Evolutionary conservation across 495 filamentous ascomycete genomes (phyloP), one percentile per base, ranked within the genome.

Genomic region (Penicillium nucicola): DNA sequence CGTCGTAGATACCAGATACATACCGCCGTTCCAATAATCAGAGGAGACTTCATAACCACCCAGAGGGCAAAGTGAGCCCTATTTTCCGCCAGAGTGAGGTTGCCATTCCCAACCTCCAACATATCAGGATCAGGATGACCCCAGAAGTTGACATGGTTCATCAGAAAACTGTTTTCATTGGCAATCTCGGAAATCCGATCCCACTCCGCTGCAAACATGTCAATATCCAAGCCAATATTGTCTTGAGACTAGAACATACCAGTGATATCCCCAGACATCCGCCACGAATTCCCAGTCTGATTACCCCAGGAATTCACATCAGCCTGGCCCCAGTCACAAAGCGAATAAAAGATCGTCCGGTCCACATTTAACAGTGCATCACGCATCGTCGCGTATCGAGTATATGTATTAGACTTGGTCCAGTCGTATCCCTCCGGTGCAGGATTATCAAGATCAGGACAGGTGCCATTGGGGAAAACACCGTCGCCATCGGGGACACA

Each of bases 41-140:
- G 55, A 2, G 81, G 82, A 3, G 65, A 69, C 56, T 83, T 84
- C 76, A 84, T 77, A 2, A 67, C 66, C 0, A 79, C 80, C 82
- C 81, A 85, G 0, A 84, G 56, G 12, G 71, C 72, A 59, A 78
- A 79, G 45, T 78, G 76, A 0, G 76, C 72, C 20, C 73, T 61
- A 3, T 71, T 74, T 56, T 79, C 75, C 3, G 61, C 71, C 2
- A 72, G 48, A 4, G 74, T 83, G 37, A 87, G 65, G 4, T 71
- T 67, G 5, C 77, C 80, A 54, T 86, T 87, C 8, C 84, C 84
- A 25, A 88, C 73, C 54, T 88, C 85, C 0, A 88, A 74, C 84
- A 87, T 87, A 57, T 89, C 85, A 4, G 77, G 65, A 53, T 88
- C 84, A 6, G 80, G 78, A 45, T 75, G 71, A 25, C 75, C 79